phyloP scores from a whole-genome alignment of 2,329 filamentous ascomycete genomes.

The Ilyonectria destructans region DNA sequence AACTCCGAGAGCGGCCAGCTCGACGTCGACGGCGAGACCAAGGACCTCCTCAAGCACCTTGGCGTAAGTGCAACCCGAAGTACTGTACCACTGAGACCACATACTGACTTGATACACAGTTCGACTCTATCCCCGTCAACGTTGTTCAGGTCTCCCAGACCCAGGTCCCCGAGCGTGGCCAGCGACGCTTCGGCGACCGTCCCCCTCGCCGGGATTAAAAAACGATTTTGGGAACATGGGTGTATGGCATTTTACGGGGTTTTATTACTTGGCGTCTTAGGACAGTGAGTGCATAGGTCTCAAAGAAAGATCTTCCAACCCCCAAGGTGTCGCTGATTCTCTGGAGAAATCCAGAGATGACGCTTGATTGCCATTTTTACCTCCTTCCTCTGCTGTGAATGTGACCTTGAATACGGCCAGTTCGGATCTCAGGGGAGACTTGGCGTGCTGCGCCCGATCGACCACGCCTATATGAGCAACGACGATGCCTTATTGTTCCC shows the following conservation, averaged over 20 bases:
- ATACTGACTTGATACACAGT: conserved; percentile 70
- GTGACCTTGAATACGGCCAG: conserved; percentile 48
- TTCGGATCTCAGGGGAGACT: conserved; percentile 34
- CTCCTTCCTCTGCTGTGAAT: conserved; percentile 46
- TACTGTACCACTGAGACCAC: background rate
- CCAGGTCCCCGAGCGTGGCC: conserved; percentile 85
- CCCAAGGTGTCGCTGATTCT: conserved; percentile 94
- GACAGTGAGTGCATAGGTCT: conserved; percentile 74
- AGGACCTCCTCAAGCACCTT: conserved; percentile 98
- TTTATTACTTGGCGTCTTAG: conserved; percentile 70
- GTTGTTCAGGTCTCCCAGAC: conserved; percentile 92
- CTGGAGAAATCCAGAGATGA: conserved; percentile 74
- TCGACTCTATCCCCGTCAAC: conserved; percentile 98
- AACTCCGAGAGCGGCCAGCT: conserved; percentile 93
- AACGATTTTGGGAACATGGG: conserved; percentile 55
- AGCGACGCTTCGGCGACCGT: conserved; percentile 83
- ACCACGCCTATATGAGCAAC: conserved; percentile 4
- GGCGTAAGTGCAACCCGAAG: conserved; percentile 79
- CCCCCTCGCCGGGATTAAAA: conserved; percentile 58
- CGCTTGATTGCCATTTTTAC: conserved; percentile 90
- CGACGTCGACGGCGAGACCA: conserved; percentile 97
- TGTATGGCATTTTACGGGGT: conserved; percentile 63
- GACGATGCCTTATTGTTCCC: conserved; percentile 13
- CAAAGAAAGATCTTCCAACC: conserved; percentile 72
- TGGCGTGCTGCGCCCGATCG: conserved; percentile 24